Evolutionary conservation across 768 basidiomycete genomes (phyloP).

Genomic region (Kwoniella botswanensis): DNA sequence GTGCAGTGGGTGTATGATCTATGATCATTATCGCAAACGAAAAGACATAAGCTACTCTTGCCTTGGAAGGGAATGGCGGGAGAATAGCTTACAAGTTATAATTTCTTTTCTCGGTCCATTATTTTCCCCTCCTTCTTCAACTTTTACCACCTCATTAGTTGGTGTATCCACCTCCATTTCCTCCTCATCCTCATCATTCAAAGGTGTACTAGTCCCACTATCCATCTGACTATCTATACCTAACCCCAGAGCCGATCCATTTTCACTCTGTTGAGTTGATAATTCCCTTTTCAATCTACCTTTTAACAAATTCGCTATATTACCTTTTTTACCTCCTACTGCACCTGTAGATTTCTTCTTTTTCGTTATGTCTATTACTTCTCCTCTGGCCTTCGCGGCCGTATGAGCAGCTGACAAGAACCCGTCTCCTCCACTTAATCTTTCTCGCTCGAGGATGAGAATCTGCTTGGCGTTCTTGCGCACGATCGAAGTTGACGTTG

Average conservation of each 20-base stretch:
- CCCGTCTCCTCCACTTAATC: slow-evolving; percentile 46
- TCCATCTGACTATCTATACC: slow-evolving; percentile 14
- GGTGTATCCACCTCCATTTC: slow-evolving; percentile 22
- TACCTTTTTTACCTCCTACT: slow-evolving; percentile 23
- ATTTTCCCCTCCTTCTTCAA: slow-evolving; percentile 16
- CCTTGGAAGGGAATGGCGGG: too few relatives aligned
- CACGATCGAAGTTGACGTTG: slow-evolving; percentile 25
- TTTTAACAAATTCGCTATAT: slow-evolving; percentile 22
- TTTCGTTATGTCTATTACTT: slow-evolving; percentile 37
- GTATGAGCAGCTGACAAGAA: slow-evolving; percentile 44
- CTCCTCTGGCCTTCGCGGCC: slow-evolving; percentile 39
- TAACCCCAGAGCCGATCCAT: background rate
- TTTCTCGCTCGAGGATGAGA: slow-evolving; percentile 47
- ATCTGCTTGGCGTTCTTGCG: slow-evolving; percentile 56
- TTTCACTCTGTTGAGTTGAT: background rate
- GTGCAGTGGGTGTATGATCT: slow-evolving; percentile 58
- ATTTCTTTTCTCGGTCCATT: slow-evolving; percentile 40
- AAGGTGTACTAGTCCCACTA: slow-evolving; percentile 30
- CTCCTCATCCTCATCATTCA: slow-evolving; percentile 25
- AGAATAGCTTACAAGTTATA: slow-evolving; percentile 51
- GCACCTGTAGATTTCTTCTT: slow-evolving; percentile 41
- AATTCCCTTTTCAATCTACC: slow-evolving; percentile 17
- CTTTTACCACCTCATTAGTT: background rate
- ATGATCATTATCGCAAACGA: background rate
- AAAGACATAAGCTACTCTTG: background rate